Evolutionary conservation across 176 grass and related monocot genomes (phyloP).

Genomic region (Musa troglodytarum): DNA sequence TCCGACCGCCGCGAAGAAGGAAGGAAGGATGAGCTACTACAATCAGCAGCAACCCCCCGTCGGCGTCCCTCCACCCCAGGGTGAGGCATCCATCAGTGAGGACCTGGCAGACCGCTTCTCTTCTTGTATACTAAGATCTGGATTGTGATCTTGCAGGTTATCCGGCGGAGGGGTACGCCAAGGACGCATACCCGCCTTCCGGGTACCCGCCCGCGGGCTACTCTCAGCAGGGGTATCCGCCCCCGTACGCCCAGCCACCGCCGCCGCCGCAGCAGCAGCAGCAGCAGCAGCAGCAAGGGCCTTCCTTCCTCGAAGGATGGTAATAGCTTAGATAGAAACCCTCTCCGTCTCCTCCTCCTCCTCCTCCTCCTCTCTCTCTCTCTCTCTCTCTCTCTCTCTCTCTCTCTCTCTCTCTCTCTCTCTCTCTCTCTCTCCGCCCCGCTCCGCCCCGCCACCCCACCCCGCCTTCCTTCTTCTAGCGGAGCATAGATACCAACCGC

Average conservation of each 20-base stretch:
- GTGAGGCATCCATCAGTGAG: constrained; percentile 8
- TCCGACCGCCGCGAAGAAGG: not conserved
- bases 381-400: not conserved
- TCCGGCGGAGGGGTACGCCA: constrained; percentile 21
- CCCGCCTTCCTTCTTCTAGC: too few species aligned
- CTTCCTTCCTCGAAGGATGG: constrained; percentile 68
- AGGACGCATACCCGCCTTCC: constrained; percentile 46
- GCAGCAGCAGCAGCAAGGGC: constrained; percentile 51
- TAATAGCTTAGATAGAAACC: not conserved
- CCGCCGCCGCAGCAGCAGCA: constrained; percentile 47
- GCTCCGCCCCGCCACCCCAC: too few species aligned
- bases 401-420: not conserved
- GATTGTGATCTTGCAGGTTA: constrained; percentile 36
- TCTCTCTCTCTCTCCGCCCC: not conserved
- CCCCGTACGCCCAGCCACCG: constrained; percentile 46
- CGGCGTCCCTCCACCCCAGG: constrained; percentile 66
- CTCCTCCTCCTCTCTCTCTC: not conserved
- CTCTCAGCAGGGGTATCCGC: constrained; percentile 49
- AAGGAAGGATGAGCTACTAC: constrained; percentile 56
- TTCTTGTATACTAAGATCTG: not conserved
- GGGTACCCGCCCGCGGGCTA: constrained; percentile 29
- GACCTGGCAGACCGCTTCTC: too few species aligned
- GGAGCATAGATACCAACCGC: not conserved
- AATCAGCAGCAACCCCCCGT: constrained; percentile 49
- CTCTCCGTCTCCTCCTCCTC: not conserved